A percentile compares a stretch with the other conserved stretches of the same genome.
These are phyloP conservation scores for Mucor irregularis DNA, from an alignment of 371 early-diverging fungal genomes.

Conservation along the genomic window DNA sequence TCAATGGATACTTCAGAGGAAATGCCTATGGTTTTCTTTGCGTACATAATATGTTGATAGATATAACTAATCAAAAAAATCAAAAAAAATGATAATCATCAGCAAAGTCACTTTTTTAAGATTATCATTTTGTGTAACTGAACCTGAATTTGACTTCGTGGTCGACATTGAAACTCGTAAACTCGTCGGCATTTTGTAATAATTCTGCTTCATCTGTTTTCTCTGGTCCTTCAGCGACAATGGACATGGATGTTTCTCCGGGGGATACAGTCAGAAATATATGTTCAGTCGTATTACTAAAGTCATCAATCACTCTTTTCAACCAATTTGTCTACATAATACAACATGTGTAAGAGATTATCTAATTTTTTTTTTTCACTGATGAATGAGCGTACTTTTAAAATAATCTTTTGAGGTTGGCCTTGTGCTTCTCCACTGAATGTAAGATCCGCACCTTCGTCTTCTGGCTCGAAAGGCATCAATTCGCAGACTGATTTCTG, in stretches of 20 bases:
- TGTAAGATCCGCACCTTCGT: conserved; percentile 22
- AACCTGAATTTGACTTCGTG: conserved; percentile 31
- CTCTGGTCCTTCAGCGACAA: conserved; percentile 25
- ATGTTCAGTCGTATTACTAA: conserved; percentile 28
- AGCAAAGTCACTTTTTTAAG: conserved; percentile 12
- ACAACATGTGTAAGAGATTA: no score
- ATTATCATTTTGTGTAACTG: conserved; percentile 23
- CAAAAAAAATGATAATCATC: neutral
- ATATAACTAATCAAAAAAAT: conserved; percentile 27
- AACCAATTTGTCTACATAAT: conserved; percentile 31
- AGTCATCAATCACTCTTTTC: conserved; percentile 30
- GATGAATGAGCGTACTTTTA: no score
- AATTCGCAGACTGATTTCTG: conserved; percentile 22
- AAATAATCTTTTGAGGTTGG: conserved; percentile 11
- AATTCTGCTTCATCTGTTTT: conserved; percentile 27
- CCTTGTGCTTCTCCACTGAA: conserved; percentile 14
- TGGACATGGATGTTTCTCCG: conserved; percentile 25
- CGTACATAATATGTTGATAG: conserved; percentile 30
- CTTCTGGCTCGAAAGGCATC: conserved; percentile 34
- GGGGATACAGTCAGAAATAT: conserved; percentile 36
- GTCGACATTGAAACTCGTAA: conserved; percentile 32
- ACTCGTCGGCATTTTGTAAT: conserved; percentile 33
- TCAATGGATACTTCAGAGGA: conserved; percentile 40
- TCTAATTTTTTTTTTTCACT: no score
- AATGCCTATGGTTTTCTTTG: conserved; percentile 34